phyloP scores from a whole-genome alignment of 2,329 filamentous ascomycete genomes.

The Scedosporium aurantiacum region DNA sequence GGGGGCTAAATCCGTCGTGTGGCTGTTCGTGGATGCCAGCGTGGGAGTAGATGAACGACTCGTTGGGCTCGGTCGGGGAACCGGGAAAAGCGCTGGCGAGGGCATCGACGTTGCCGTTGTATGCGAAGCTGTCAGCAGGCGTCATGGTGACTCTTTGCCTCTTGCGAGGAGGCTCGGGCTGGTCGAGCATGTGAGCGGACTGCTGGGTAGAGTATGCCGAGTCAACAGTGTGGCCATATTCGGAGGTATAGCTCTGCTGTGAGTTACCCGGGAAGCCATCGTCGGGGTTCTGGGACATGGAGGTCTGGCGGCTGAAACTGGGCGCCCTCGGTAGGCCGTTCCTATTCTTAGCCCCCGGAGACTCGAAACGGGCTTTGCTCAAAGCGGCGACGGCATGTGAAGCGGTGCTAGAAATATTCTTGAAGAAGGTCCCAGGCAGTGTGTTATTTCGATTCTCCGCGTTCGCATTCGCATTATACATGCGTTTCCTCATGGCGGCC shows the following conservation, averaged over 20 bases:
- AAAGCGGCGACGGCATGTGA: conserved; percentile 91
- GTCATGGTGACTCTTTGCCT: conserved; percentile 51
- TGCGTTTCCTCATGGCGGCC: conserved; percentile 84
- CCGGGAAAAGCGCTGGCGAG: conserved; percentile 43
- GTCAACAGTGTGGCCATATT: conserved; percentile 64
- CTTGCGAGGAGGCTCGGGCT: conserved; percentile 67
- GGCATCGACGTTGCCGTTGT: conserved; percentile 33
- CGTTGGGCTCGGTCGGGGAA: conserved; percentile 70
- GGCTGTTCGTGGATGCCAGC: conserved; percentile 29
- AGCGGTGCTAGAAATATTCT: conserved; percentile 88
- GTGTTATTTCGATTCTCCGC: conserved; percentile 57
- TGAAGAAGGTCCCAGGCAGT: conserved; percentile 82
- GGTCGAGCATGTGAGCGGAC: conserved; percentile 14
- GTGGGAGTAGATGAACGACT: conserved; percentile 62
- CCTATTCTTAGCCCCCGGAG: conserved; percentile 55
- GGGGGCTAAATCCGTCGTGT: conserved; percentile 44
- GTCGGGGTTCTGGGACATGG: conserved; percentile 54
- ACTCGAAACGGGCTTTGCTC: conserved; percentile 91
- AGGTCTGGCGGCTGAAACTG: conserved; percentile 60
- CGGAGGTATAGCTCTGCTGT: conserved; percentile 72
- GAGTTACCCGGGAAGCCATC: conserved; percentile 57
- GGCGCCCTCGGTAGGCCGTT: conserved; percentile 55
- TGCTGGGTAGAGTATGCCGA: conserved; percentile 57
- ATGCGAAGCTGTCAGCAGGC: conserved; percentile 44
- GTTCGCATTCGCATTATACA: conserved; percentile 58